Percentiles rank a stretch among this genome's conserved stretches.
phyloP scores from a whole-genome alignment of 2,329 filamentous ascomycete species.

The Ophiocordyceps camponoti-leonardi region DNA sequence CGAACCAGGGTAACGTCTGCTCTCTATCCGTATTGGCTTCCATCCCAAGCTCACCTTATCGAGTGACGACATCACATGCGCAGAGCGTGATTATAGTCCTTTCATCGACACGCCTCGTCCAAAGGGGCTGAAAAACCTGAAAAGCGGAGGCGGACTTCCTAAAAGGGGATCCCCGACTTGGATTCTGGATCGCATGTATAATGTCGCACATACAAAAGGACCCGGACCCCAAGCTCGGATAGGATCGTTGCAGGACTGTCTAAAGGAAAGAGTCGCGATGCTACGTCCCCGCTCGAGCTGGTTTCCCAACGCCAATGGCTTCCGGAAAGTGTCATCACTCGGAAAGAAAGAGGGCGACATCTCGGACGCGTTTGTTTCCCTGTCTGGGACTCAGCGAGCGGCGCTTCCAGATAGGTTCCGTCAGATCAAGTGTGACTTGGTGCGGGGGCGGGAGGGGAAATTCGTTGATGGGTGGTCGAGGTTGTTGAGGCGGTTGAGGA shows the following conservation, averaged over 20 bases:
- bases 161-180: slow-evolving; percentile 10
- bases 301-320: background rate
- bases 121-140: background rate
- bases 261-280: background rate
- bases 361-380: slow-evolving; percentile 41
- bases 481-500: slow-evolving; percentile 24
- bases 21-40: too few species aligned
- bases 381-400: slow-evolving; percentile 27
- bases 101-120: background rate
- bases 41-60: too few species aligned
- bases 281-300: background rate
- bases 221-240: background rate
- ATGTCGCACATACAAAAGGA: background rate
- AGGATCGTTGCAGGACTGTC: too few species aligned
- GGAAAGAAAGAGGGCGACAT: slow-evolving; percentile 42
- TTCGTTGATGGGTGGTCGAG: slow-evolving; percentile 30
- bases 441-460: slow-evolving; percentile 28
- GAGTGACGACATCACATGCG: too few species aligned
- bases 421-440: slow-evolving; percentile 34
- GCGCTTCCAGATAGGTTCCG: slow-evolving; percentile 39
- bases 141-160: slow-evolving; percentile 11
- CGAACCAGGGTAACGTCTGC: too few species aligned
- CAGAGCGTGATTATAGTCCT: too few species aligned
- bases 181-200: background rate
- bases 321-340: background rate